phyloP scores from a whole-genome alignment of 202 grass and related monocot genomes.

The Bolboschoenoplectus hybrid region DNA sequence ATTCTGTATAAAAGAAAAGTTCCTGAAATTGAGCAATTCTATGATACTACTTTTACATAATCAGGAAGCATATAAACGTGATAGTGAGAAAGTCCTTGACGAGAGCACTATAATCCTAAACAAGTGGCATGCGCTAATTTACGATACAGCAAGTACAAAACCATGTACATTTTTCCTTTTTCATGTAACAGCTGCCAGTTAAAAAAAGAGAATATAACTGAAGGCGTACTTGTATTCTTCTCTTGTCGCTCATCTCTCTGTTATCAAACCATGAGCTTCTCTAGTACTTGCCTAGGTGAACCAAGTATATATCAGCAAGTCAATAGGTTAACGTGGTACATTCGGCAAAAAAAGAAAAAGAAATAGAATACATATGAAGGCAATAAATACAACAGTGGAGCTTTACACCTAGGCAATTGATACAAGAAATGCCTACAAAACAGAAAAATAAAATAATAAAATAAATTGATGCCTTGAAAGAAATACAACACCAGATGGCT shows the following conservation, averaged over 20 bases:
- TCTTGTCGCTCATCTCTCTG: neutral
- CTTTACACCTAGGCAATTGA: neutral
- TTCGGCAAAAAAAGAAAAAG: neutral
- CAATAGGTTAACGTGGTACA: neutral
- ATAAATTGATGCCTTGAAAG: neutral
- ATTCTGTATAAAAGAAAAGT: neutral
- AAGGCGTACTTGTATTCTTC: neutral
- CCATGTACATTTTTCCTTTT: no score
- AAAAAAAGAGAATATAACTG: neutral
- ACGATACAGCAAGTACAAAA: neutral
- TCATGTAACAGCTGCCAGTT: neutral
- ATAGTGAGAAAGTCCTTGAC: neutral
- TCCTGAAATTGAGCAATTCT: neutral
- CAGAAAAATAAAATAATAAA: neutral
- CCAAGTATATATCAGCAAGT: neutral
- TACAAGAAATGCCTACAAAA: neutral
- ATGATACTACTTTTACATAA: neutral
- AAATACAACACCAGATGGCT: neutral
- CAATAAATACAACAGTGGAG: conserved; percentile 3
- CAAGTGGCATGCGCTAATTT: neutral
- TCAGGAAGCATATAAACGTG: neutral
- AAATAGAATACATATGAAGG: neutral
- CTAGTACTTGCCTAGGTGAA: conserved; percentile 9
- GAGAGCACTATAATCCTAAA: neutral
- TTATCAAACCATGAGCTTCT: neutral